phyloP scores from a whole-genome alignment of 169 alveolate genomes.

The Plasmodium chabaudi region DNA sequence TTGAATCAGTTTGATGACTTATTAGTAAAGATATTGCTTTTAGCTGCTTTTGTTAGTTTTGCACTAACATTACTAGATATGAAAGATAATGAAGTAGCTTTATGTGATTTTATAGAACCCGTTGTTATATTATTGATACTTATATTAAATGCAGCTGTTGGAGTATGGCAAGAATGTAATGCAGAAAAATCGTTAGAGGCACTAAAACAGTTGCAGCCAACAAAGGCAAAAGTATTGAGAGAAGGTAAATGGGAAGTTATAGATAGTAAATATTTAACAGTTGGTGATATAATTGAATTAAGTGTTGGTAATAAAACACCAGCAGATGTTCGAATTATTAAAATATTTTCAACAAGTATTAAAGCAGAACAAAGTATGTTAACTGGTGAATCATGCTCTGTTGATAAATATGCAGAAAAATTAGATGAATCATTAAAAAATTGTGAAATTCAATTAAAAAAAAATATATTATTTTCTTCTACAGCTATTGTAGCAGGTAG shows the following conservation, averaged over 20 bases:
- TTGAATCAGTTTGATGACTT: constrained; percentile 96
- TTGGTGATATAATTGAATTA: constrained; percentile 97
- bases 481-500: constrained; percentile 95
- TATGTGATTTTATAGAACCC: constrained; percentile 98
- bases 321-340: constrained; percentile 97
- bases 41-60: constrained; percentile 97
- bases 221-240: constrained; percentile 93
- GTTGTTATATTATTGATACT: constrained; percentile 95
- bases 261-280: constrained; percentile 94
- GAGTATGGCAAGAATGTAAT: constrained; percentile 98
- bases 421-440: constrained; percentile 77
- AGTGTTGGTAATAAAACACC: constrained; percentile 98
- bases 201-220: constrained; percentile 95
- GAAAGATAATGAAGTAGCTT: constrained; percentile 90
- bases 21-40: constrained; percentile 94
- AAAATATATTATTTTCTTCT: constrained; percentile 94
- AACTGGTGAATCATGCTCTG: constrained; percentile 97
- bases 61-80: constrained; percentile 93
- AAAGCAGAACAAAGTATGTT: constrained; percentile 95
- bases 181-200: constrained; percentile 99
- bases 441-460: constrained; percentile 90
- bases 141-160: constrained; percentile 96
- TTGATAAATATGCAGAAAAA: constrained; percentile 86
- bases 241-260: constrained; percentile 94
- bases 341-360: constrained; percentile 93